A percentile compares a stretch with the other conserved stretches of the same genome.
Evolutionary conservation across 2,329 filamentous ascomycete genomes (phyloP).

Genomic region (Neofusicoccum parvum): DNA sequence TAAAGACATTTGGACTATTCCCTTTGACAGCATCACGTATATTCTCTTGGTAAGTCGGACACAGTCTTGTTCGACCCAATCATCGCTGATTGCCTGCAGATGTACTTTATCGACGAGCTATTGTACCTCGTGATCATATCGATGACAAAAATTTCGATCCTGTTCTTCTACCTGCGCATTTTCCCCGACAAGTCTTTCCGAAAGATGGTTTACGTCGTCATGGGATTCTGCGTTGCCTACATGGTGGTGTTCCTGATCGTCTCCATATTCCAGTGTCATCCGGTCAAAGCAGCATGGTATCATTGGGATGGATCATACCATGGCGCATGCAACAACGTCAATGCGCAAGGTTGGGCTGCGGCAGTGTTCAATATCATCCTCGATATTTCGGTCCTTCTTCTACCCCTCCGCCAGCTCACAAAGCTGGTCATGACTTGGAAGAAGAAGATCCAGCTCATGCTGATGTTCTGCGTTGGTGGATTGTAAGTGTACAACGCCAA

Average conservation of each 20-base stretch:
- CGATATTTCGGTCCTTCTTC: constrained; percentile 31
- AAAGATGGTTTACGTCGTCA: constrained; percentile 29
- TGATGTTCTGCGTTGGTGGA: constrained; percentile 41
- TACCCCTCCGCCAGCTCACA: constrained; percentile 35
- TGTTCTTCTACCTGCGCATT: constrained; percentile 37
- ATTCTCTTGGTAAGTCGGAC: constrained; percentile 40
- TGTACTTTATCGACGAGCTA: constrained; percentile 37
- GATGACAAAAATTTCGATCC: constrained; percentile 32
- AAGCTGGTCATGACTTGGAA: constrained; percentile 32
- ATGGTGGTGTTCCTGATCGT: constrained; percentile 27
- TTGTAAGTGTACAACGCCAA: constrained; percentile 30
- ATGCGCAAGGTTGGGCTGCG: constrained; percentile 36
- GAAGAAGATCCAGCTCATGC: constrained; percentile 36
- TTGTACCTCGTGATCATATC: constrained; percentile 36
- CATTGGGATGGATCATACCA: constrained; percentile 34
- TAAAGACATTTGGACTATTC: constrained; percentile 54
- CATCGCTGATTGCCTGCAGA: constrained; percentile 1
- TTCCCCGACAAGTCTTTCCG: constrained; percentile 30
- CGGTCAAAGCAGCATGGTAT: constrained; percentile 36
- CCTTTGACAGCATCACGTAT: constrained; percentile 44
- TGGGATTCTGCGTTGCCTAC: constrained; percentile 30
- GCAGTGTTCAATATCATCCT: constrained; percentile 35
- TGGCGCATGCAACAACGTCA: constrained; percentile 39
- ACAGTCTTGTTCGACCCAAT: not conserved
- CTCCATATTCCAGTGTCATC: constrained; percentile 35